Conservation (phyloP, 2,329 filamentous ascomycete genomes). For the Pseudocercospora vitis region DNA sequence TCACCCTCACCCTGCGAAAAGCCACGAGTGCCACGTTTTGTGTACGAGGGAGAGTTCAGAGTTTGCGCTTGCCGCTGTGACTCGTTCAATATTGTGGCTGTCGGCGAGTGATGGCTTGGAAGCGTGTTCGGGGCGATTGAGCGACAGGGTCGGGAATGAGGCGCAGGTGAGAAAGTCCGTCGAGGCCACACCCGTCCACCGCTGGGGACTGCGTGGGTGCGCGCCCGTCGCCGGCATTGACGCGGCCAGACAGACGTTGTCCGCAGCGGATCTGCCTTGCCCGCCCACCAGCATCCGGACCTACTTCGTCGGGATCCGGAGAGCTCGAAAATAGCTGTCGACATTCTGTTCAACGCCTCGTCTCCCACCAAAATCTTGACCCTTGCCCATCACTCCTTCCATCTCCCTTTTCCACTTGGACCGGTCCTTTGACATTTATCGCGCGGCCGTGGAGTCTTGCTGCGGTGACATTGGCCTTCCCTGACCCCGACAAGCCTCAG, state of each 20-base stretch:
- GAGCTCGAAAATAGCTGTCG: background rate
- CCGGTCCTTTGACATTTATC: background rate
- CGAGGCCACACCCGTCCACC: background rate
- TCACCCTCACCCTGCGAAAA: background rate
- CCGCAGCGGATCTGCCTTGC: background rate
- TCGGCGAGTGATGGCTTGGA: background rate
- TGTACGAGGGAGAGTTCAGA: background rate
- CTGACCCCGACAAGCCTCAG: background rate
- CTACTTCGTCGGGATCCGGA: background rate
- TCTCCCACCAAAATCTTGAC: background rate
- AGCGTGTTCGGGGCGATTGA: background rate
- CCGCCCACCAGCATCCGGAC: background rate
- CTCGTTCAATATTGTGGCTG: background rate
- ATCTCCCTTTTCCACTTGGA: too few relatives aligned
- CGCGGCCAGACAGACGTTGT: background rate
- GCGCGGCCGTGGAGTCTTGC: constrained; percentile 14
- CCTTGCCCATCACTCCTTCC: background rate
- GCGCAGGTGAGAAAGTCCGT: background rate
- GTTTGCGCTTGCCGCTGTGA: background rate
- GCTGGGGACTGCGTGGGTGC: background rate
- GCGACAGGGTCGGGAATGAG: background rate
- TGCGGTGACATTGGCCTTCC: constrained; percentile 4
- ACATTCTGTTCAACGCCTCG: constrained; percentile 4
- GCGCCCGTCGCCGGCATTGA: background rate
- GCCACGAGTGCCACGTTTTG: constrained; percentile 1